phyloP scores from a whole-genome alignment of 176 grass and related monocot genomes.

The Rhipidocladum racemiflorum region DNA sequence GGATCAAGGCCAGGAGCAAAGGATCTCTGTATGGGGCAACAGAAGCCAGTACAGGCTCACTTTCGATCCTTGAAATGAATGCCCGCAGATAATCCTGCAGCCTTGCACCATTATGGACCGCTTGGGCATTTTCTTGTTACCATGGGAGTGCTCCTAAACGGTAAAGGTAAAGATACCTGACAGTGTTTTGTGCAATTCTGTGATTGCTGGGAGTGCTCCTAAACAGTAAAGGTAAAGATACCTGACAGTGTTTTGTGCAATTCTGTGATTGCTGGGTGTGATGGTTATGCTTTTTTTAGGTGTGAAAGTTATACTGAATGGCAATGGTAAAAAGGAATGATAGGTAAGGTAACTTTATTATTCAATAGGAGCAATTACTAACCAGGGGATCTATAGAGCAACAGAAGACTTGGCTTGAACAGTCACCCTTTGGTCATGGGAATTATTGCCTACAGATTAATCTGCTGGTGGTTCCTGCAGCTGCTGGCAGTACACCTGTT shows the following conservation, averaged over 20 bases:
- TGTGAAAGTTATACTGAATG: not conserved
- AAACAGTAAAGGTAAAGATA: slow-evolving; percentile 28
- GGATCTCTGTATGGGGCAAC: slow-evolving; percentile 41
- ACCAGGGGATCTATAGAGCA: slow-evolving; percentile 29
- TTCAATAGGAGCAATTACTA: not conserved
- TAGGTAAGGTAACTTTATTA: not conserved
- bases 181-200: slow-evolving; percentile 14
- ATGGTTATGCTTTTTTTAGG: not conserved
- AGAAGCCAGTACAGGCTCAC: slow-evolving; percentile 37
- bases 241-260: slow-evolving; percentile 8
- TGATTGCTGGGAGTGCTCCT: slow-evolving; percentile 5
- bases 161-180: slow-evolving; percentile 10
- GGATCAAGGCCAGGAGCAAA: slow-evolving; percentile 42
- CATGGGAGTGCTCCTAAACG: slow-evolving; percentile 24
- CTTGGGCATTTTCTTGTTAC: slow-evolving; percentile 22
- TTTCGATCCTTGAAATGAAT: slow-evolving; percentile 42
- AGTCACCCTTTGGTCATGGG: slow-evolving; percentile 17
- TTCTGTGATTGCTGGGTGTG: not conserved
- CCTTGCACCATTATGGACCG: slow-evolving; percentile 15
- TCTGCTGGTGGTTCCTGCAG: slow-evolving; percentile 35
- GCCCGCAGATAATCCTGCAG: slow-evolving; percentile 34
- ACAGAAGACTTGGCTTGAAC: slow-evolving; percentile 12
- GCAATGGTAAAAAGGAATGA: not conserved
- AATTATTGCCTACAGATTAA: slow-evolving; percentile 41
- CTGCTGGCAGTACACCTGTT: slow-evolving; percentile 18